Conservation (phyloP, 2,329 filamentous ascomycete species). For the Scedosporium minutisporum region DNA sequence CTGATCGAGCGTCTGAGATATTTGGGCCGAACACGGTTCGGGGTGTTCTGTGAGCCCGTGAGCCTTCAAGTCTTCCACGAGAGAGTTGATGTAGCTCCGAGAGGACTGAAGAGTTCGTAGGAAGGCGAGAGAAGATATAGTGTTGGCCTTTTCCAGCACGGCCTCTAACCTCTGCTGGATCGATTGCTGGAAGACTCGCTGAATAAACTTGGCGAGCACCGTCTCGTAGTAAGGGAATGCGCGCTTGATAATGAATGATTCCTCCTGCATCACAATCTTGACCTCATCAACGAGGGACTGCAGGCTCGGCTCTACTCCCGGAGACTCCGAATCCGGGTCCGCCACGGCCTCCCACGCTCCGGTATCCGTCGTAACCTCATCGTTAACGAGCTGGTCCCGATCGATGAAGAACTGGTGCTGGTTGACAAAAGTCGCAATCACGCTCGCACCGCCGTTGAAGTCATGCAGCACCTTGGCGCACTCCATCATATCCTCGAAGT, state of each 20-base stretch:
- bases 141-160: constrained; percentile 89
- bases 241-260: constrained; percentile 91
- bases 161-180: constrained; percentile 93
- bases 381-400: constrained; percentile 78
- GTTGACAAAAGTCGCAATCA: constrained; percentile 94
- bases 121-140: constrained; percentile 85
- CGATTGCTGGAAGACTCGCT: constrained; percentile 94
- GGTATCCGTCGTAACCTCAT: constrained; percentile 67
- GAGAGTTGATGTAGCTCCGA: constrained; percentile 72
- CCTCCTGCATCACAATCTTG: constrained; percentile 89
- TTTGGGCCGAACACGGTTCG: constrained; percentile 79
- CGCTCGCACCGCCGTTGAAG: constrained; percentile 91
- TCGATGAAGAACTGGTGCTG: constrained; percentile 99
- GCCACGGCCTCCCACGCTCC: constrained; percentile 85
- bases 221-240: constrained; percentile 96
- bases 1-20: constrained; percentile 63
- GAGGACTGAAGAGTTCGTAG: constrained; percentile 84
- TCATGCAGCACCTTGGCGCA: constrained; percentile 89
- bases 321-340: constrained; percentile 86
- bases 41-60: constrained; percentile 94
- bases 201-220: constrained; percentile 84
- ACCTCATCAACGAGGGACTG: constrained; percentile 92
- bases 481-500: constrained; percentile 97
- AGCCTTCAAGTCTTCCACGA: constrained; percentile 87
- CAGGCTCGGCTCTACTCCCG: constrained; percentile 81